Evolutionary conservation across 768 basidiomycete species (phyloP).

Genomic region (Tylopilus balloui): DNA sequence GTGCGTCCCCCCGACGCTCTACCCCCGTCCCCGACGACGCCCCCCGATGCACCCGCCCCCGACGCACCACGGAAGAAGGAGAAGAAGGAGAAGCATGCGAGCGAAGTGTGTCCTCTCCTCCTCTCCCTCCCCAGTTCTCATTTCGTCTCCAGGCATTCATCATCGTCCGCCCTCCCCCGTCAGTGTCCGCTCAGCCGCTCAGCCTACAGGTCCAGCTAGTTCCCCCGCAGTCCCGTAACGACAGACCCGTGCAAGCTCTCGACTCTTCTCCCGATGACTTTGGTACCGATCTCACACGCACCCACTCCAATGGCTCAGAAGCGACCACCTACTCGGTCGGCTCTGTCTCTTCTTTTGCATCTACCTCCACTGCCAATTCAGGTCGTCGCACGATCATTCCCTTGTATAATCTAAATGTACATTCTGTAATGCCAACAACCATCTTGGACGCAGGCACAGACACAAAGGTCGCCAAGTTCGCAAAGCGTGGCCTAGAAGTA

Average conservation of each 20-base stretch:
- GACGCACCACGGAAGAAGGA: slow-evolving; percentile 44
- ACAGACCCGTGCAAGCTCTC: slow-evolving; percentile 41
- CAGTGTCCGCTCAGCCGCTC: slow-evolving; percentile 78
- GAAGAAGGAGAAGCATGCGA: slow-evolving; percentile 31
- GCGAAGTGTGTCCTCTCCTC: slow-evolving; percentile 40
- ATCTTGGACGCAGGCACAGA: slow-evolving; percentile 88
- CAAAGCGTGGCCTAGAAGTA: slow-evolving; percentile 68
- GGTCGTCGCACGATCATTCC: slow-evolving; percentile 77
- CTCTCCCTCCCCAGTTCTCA: slow-evolving; percentile 7
- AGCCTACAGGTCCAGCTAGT: slow-evolving; percentile 92
- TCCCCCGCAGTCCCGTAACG: slow-evolving; percentile 47
- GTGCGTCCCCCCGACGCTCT: slow-evolving; percentile 20
- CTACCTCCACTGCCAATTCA: slow-evolving; percentile 41
- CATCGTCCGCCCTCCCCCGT: slow-evolving; percentile 85
- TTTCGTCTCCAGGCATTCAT: slow-evolving; percentile 66
- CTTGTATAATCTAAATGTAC: slow-evolving; percentile 82
- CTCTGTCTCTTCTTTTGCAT: slow-evolving; percentile 38
- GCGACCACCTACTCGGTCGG: slow-evolving; percentile 38
- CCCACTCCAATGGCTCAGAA: slow-evolving; percentile 50
- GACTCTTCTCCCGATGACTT: slow-evolving; percentile 36
- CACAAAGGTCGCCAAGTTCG: slow-evolving; percentile 76
- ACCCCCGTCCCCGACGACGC: slow-evolving; percentile 8
- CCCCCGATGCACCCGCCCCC: slow-evolving; percentile 17
- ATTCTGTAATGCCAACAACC: slow-evolving; percentile 82
- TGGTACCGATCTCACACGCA: slow-evolving; percentile 26